Percentiles rank a stretch among this genome's conserved stretches.
These are phyloP conservation scores for Pythium insidiosum DNA, from an alignment of 352 stramenopile genomes.

Conservation along the genomic window DNA sequence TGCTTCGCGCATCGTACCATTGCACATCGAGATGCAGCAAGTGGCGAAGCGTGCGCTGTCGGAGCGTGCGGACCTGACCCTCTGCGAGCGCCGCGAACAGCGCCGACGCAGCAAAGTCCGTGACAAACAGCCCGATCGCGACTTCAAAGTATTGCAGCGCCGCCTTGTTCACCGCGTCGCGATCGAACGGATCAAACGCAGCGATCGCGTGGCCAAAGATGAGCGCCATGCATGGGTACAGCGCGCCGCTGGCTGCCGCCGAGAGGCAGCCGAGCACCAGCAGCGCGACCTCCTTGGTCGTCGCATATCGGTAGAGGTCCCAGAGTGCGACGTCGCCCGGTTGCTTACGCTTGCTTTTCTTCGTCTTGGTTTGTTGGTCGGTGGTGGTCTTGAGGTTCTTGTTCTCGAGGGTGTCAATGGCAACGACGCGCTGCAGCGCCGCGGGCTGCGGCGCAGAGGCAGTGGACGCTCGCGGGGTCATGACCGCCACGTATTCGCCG, in stretches of 20 bases:
- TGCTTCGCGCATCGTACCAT: slow-evolving; percentile 40
- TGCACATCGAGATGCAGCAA: slow-evolving; percentile 43
- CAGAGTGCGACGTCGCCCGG: too few species aligned
- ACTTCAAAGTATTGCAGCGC: slow-evolving; percentile 15
- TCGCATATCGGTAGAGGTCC: slow-evolving; percentile 27
- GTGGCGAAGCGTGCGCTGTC: slow-evolving; percentile 22
- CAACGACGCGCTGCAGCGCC: too few species aligned
- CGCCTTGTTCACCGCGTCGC: background rate
- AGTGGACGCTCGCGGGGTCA: too few species aligned
- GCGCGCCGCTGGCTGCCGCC: slow-evolving; percentile 17
- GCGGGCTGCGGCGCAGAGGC: too few species aligned
- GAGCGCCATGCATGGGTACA: slow-evolving; percentile 26
- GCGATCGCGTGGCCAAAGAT: slow-evolving; percentile 33
- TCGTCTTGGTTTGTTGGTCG: too few species aligned
- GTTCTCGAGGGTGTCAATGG: too few species aligned
- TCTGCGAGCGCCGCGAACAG: slow-evolving; percentile 23
- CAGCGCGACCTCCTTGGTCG: slow-evolving; percentile 7
- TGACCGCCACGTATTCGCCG: too few species aligned
- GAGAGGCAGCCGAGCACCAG: slow-evolving; percentile 12
- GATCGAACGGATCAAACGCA: slow-evolving; percentile 21
- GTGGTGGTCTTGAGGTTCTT: too few species aligned
- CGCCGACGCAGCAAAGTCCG: slow-evolving; percentile 20
- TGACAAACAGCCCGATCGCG: slow-evolving; percentile 12
- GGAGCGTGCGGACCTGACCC: slow-evolving; percentile 37
- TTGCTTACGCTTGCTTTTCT: too few species aligned